Conservation (phyloP, 208 protist genomes). For the Wallacemonas sp. region DNA sequence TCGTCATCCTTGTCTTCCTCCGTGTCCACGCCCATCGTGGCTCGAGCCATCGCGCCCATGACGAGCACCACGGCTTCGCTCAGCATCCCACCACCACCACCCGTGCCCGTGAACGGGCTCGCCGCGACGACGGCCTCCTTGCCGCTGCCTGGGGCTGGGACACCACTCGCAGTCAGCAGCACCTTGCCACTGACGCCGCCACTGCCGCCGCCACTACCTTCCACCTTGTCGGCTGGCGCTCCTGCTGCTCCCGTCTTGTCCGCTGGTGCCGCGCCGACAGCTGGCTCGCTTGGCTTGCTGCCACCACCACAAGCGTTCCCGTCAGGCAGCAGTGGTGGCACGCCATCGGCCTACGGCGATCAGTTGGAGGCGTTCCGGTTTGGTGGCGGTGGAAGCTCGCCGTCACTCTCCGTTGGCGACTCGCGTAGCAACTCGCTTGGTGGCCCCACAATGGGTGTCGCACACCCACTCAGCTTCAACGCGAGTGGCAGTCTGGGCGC, state of each 20-base stretch:
- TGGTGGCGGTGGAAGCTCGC: not conserved
- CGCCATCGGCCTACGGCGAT: slow-evolving; percentile 3
- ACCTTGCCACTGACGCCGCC: slow-evolving; percentile 10
- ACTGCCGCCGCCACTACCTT: not conserved
- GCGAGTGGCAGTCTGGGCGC: slow-evolving; percentile 5
- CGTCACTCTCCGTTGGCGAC: not conserved
- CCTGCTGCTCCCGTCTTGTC: not conserved
- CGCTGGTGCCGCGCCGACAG: not conserved
- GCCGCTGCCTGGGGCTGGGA: too few relatives aligned
- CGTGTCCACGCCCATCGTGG: slow-evolving; percentile 2
- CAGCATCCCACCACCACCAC: slow-evolving; percentile 1
- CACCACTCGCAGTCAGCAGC: too few relatives aligned
- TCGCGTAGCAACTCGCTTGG: slow-evolving; percentile 9
- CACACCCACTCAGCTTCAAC: slow-evolving; percentile 10
- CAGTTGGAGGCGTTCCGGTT: slow-evolving; percentile 4
- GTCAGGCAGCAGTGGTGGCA: not conserved
- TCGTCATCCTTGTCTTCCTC: slow-evolving; percentile 19
- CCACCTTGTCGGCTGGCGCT: not conserved
- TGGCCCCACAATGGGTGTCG: not conserved
- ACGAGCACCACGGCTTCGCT: slow-evolving; percentile 9
- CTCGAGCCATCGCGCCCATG: not conserved
- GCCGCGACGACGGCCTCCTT: too few relatives aligned
- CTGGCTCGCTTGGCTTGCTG: too few relatives aligned
- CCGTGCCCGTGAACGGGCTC: too few relatives aligned
- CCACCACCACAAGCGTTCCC: not conserved